Evolutionary conservation across 495 filamentous ascomycete species (phyloP), one percentile per base, ranked within the genome.

Genomic region (Lindgomyces ingoldianus): DNA sequence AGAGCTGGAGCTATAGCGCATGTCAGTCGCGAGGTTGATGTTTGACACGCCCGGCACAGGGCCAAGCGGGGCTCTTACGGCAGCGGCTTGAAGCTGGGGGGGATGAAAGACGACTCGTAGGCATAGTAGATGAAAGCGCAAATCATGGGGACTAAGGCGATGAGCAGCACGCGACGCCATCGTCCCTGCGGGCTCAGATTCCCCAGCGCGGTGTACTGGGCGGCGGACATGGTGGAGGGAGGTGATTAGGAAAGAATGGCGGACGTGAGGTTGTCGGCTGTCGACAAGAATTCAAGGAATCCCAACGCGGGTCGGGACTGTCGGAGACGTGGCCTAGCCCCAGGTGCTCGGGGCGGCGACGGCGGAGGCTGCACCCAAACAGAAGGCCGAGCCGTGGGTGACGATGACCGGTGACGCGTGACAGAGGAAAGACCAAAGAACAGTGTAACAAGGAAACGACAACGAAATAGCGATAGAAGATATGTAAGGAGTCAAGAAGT

Each of bases 111-210:
- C n/a, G 57, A 54, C 22, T 50, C 53, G 45, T 63, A 60, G 41
- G 59, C 59, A 41, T 60, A 66, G 63, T 70, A 70, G 45, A 58
- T 30, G 30, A 70, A 56, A 2, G 55, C 54, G 59, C 46, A 63
- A 18, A 70, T 22, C 57, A 67, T 67, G 48, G 58, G 63, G 14
- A 62, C 48, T 46, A 66, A 55, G 18, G 68, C 55, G 29, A 66
- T 47, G 11, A 67, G 51, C 58, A 70, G 58, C 27, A 70, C 44
- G 48, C 68, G 68, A 18, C 68, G 63, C 63, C 63, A 70, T 51
- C 63, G 51, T 1, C 63, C 58, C 39, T 70, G 68, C 10, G 58
- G 67, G 19, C 58, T 55, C 26, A 66, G 18, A 36, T 53, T 52
- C 10, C 44, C 30, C 4, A 60, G 60, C 33, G 57, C 25, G 22